These are phyloP conservation scores for Neoscytalidium dimidiatum DNA, from an alignment of 2,329 filamentous ascomycete genomes.

Conservation along the genomic window DNA sequence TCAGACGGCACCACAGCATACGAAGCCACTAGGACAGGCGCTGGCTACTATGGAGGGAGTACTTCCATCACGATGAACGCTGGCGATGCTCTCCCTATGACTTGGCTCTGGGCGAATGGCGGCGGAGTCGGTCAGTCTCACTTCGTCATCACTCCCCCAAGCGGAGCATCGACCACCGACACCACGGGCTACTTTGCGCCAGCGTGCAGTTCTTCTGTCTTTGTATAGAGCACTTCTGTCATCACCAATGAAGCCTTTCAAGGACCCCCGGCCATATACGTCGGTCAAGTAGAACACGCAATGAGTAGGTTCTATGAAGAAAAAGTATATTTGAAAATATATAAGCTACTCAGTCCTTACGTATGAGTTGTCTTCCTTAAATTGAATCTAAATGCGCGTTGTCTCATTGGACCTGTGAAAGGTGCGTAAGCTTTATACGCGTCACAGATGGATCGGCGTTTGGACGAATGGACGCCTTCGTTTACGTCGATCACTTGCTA, in stretches of 20 bases:
- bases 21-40: not conserved
- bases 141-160: not conserved
- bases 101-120: not conserved
- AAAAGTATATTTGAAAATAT: no score
- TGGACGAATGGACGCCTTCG: not conserved
- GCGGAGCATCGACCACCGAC: not conserved
- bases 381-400: not conserved
- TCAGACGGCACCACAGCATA: not conserved
- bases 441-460: not conserved
- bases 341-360: no score
- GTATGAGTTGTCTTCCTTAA: slow-evolving; percentile 26
- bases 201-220: not conserved
- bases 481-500: not conserved
- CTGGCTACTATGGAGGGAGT: not conserved
- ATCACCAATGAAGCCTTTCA: no score
- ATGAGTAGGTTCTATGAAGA: no score
- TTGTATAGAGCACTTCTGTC: not conserved
- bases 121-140: not conserved
- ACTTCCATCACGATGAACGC: not conserved
- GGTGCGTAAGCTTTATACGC: not conserved
- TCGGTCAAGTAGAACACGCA: no score
- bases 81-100: not conserved
- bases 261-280: no score
- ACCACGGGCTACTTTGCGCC: not conserved
- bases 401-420: not conserved